phyloP scores from a whole-genome alignment of 768 basidiomycete genomes.

The Pholiota molesta region DNA sequence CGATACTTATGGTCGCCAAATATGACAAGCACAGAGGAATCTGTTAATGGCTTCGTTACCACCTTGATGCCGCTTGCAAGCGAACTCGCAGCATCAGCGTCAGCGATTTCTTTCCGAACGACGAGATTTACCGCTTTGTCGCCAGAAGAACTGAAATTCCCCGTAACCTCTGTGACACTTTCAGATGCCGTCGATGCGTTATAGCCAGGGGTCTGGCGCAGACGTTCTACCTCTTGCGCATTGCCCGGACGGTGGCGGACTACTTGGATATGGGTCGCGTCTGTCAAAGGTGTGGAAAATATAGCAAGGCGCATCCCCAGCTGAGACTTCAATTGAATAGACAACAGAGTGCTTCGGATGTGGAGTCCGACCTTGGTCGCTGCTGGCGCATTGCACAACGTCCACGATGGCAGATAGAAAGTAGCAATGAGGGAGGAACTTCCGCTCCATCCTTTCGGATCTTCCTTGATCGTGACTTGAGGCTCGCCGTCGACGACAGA shows the following conservation, averaged over 20 bases:
- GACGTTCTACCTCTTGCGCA: conserved; percentile 17
- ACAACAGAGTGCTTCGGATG: conserved; percentile 26
- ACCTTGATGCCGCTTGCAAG: neutral
- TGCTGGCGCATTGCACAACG: conserved; percentile 26
- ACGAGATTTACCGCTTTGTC: conserved; percentile 20
- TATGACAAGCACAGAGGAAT: neutral
- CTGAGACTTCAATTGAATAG: conserved; percentile 19
- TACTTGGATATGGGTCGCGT: conserved; percentile 33
- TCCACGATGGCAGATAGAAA: conserved; percentile 36
- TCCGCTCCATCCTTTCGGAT: conserved; percentile 35
- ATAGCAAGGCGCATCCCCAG: conserved; percentile 30
- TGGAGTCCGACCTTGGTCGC: conserved; percentile 27
- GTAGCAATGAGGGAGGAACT: conserved; percentile 36
- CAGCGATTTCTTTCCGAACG: conserved; percentile 23
- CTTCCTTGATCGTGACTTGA: conserved; percentile 31
- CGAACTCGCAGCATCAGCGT: conserved; percentile 16
- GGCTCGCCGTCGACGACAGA: conserved; percentile 10
- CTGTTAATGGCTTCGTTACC: neutral
- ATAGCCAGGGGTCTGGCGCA: conserved; percentile 6
- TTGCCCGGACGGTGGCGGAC: conserved; percentile 30
- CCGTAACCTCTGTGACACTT: neutral
- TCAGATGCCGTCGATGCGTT: neutral
- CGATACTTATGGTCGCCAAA: neutral
- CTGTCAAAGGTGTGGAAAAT: conserved; percentile 29
- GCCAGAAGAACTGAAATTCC: conserved; percentile 15